Conservation (phyloP, 441 rosid genomes). For the Aleurites moluccanus region DNA sequence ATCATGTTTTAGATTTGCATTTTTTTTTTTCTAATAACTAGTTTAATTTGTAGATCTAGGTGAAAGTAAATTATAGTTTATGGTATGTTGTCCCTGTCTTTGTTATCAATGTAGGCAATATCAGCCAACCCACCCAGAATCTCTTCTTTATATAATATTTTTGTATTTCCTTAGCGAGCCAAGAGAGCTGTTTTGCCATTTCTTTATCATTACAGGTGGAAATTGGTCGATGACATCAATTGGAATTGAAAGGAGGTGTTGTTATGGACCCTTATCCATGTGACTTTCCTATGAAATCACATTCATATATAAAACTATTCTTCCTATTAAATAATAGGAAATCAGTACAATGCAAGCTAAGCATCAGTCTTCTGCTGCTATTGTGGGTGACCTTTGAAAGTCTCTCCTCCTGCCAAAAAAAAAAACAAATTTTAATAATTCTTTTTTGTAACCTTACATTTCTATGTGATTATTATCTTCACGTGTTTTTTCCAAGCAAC, state of each 20-base stretch:
- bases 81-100: neutral
- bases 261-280: neutral
- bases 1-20: neutral
- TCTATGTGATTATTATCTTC: no score
- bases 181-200: neutral
- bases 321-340: no score
- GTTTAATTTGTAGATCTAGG: neutral
- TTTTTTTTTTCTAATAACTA: neutral
- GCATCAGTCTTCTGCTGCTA: no score
- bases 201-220: neutral
- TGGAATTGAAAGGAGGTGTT: neutral
- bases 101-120: neutral
- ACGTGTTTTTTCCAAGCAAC: no score
- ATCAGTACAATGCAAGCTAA: neutral
- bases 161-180: neutral
- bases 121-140: neutral
- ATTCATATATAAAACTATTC: neutral
- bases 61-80: neutral
- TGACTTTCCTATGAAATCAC: neutral
- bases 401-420: no score
- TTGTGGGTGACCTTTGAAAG: no score
- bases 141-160: neutral
- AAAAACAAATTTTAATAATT: no score
- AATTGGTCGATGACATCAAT: neutral
- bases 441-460: no score